Base-by-base conservation (phyloP, 352 stramenopile species). In the Globisporangium cederbergense region DNA sequence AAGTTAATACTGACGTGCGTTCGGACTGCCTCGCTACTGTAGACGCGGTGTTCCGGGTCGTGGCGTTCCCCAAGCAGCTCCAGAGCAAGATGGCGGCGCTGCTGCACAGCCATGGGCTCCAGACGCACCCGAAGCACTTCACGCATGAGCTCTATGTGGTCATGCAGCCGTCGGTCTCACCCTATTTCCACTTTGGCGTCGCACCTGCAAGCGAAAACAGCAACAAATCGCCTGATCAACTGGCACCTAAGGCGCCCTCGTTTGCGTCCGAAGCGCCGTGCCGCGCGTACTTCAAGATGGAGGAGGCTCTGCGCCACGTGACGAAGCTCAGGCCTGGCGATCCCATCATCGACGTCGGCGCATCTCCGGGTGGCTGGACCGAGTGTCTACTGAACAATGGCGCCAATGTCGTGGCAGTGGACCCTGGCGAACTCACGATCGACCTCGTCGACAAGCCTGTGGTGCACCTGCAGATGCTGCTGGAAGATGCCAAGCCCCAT, bases 321-420 rank as follows among this genome's bases (percentile, higher is more conserved):
- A 11, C 54, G 25, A 28, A 28, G 3, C 43, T 84, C 1, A 38
- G 18, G 5, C 18, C 30, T 25, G 68, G 63, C 4, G 68, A 71
- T 28, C 75, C 70, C 16, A 77, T 75, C 25, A 58, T 88, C 20
- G 77, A 88, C 60, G 71, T 88, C 47, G 79, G 77, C 4, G 77
- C 79, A 10, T 84, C 79, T 1, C 79, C 79, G 28, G 74, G 79
- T 18, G 79, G 77, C 16, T 88, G 79, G 79, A 88, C 79, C 7
- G 69, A 83, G 32, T 86, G 77, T 50, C 66, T 88, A 2, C 28
- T 80, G 28, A 58, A 61, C 11, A 56, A 78, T 54, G 75, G 79
- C 8, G 77, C 79, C 2, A 62, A 64, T 16, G 79, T 88, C 30
- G 74, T 86, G 8, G 75, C 77, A 30, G 74, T 88, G 42, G 77